Conservation (phyloP, 129 eudicot genomes). For the Gnaphalium uliginosum region DNA sequence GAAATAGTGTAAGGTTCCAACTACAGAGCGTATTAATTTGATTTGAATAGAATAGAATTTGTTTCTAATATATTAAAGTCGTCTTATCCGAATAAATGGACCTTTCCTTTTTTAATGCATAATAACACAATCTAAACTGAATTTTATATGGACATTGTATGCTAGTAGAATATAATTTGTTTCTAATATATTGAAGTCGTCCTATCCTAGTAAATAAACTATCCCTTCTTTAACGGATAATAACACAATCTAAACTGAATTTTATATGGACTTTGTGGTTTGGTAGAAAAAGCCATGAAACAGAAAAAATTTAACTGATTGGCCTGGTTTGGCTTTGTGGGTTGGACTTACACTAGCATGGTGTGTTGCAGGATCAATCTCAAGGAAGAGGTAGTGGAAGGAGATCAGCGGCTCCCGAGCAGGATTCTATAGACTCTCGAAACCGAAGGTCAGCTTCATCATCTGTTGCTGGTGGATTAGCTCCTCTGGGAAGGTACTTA, state of each 20-base stretch:
- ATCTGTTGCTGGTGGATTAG: constrained; percentile 87
- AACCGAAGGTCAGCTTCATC: constrained; percentile 79
- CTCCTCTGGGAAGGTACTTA: constrained; percentile 85
- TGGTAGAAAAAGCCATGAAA: neutral
- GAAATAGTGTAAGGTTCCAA: neutral
- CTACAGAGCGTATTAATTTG: no score
- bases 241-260: neutral
- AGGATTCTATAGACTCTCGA: constrained; percentile 64
- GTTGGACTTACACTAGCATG: neutral
- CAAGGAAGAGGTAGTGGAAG: constrained; percentile 76
- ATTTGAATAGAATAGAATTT: no score
- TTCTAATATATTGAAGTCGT: no score
- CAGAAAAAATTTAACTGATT: neutral
- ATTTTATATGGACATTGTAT: neutral
- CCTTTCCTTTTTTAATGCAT: neutral
- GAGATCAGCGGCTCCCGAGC: constrained; percentile 51
- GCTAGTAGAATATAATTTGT: no score
- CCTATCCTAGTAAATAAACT: no score
- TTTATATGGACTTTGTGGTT: neutral
- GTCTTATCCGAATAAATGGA: no score
- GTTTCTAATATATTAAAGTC: no score
- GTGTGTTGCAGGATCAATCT: constrained; percentile 61
- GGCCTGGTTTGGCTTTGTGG: neutral
- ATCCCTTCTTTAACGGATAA: neutral
- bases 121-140: neutral